These are phyloP conservation scores for Flaveria sonorensis DNA, from an alignment of 129 eudicot genomes.

Conservation along the genomic window DNA sequence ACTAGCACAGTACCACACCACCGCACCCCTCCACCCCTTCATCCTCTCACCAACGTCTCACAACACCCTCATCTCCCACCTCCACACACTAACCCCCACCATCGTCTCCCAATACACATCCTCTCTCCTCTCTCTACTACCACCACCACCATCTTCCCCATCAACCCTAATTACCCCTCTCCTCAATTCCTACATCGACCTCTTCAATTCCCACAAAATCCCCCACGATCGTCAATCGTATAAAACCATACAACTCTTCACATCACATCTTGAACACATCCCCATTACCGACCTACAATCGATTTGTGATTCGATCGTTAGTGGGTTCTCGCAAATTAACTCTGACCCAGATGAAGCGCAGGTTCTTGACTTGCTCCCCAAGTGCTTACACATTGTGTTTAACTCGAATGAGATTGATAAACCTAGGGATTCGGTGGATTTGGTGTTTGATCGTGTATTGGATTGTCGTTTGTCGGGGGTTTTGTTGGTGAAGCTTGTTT, in stretches of 20 bases:
- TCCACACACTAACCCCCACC: conserved; percentile 55
- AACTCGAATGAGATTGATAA: conserved; percentile 45
- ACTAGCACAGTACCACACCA: conserved; percentile 55
- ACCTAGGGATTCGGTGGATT: conserved; percentile 36
- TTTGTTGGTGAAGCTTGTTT: conserved; percentile 68
- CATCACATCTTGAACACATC: conserved; percentile 40
- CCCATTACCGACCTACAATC: conserved; percentile 31
- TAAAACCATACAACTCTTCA: conserved; percentile 58
- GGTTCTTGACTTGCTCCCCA: conserved; percentile 57
- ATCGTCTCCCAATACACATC: conserved; percentile 62
- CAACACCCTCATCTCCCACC: conserved; percentile 64
- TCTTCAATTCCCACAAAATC: conserved; percentile 55
- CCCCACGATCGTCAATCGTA: conserved; percentile 54
- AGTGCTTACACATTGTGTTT: conserved; percentile 47
- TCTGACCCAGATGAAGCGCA: conserved; percentile 61
- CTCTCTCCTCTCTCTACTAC: conserved; percentile 54
- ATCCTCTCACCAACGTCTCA: conserved; percentile 57
- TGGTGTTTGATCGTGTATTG: conserved; percentile 42
- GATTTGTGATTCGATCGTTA: conserved; percentile 42
- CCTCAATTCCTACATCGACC: conserved; percentile 46
- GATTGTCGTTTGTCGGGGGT: conserved; percentile 52
- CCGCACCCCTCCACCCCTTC: conserved; percentile 54
- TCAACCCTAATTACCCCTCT: conserved; percentile 54
- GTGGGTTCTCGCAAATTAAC: conserved; percentile 24
- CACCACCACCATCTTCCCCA: conserved; percentile 40